A percentile compares a stretch with the other conserved stretches of the same genome.
Evolutionary conservation across 2,329 filamentous ascomycete species (phyloP).

Genomic region (Colletotrichum sp.): DNA sequence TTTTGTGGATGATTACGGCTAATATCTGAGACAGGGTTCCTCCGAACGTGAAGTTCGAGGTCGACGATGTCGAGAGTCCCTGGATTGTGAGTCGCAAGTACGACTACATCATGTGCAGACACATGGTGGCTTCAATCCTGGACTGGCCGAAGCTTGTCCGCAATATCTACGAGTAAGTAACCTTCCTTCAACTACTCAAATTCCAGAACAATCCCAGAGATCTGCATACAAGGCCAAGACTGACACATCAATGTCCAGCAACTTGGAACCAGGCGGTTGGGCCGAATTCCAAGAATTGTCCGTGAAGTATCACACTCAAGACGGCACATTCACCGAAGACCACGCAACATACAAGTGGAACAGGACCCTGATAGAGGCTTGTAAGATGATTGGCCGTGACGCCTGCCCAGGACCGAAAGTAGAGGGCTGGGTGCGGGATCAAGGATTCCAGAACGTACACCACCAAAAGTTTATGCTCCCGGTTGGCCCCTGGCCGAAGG

Average conservation of each 20-base stretch:
- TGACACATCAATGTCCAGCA: background rate
- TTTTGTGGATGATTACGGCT: fast-evolving
- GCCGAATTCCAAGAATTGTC: background rate
- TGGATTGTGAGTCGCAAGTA: background rate
- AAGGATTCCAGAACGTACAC: conserved; percentile 35
- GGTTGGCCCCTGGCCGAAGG: conserved; percentile 41
- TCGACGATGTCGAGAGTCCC: conserved; percentile 27
- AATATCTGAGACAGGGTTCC: background rate
- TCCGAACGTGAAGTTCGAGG: conserved; percentile 28
- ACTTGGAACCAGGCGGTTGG: background rate
- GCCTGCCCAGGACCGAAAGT: conserved; percentile 29
- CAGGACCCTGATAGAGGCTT: conserved; percentile 23
- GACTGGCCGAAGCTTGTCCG: background rate
- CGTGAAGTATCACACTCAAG: background rate
- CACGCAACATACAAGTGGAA: background rate
- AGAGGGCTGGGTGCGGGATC: conserved; percentile 26
- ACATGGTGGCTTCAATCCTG: conserved; percentile 37
- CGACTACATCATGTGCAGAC: conserved; percentile 9
- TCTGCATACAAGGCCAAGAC: no score
- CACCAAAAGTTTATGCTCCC: conserved; percentile 32
- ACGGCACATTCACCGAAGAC: background rate
- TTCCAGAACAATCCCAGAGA: background rate
- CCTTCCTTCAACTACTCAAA: background rate
- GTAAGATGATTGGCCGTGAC: conserved; percentile 29
- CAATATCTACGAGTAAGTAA: background rate